Evolutionary conservation across 2,329 filamentous ascomycete species (phyloP).

Genomic region (Tympanopsis confertula): DNA sequence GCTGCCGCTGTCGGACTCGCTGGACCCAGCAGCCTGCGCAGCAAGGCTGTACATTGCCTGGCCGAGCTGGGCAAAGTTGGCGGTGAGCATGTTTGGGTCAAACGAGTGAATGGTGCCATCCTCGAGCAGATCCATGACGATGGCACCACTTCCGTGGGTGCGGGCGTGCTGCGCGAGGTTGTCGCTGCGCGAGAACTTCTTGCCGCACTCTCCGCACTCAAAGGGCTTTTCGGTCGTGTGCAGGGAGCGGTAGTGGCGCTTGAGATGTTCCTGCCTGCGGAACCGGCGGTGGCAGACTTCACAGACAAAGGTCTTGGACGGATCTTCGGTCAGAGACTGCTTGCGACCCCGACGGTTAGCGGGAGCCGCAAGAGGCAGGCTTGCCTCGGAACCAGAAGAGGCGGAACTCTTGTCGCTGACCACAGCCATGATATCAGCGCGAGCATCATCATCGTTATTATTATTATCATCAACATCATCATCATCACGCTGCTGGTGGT

Average conservation of each 20-base stretch:
- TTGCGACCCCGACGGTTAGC: slow-evolving; percentile 90
- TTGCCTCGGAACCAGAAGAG: slow-evolving; percentile 23
- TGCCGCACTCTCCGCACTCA: slow-evolving; percentile 92
- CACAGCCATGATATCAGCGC: slow-evolving; percentile 21
- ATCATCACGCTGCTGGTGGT: slow-evolving; percentile 11
- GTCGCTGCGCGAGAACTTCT: slow-evolving; percentile 97
- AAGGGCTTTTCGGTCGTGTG: slow-evolving; percentile 99
- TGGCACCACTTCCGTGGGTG: slow-evolving; percentile 80
- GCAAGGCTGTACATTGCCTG: slow-evolving; percentile 74
- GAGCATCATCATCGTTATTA: slow-evolving; percentile 19
- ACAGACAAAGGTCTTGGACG: slow-evolving; percentile 96
- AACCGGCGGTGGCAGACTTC: slow-evolving; percentile 93
- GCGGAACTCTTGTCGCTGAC: slow-evolving; percentile 25
- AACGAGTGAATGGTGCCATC: slow-evolving; percentile 38
- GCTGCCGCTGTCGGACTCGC: slow-evolving; percentile 36
- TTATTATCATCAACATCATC: slow-evolving; percentile 20
- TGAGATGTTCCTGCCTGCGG: slow-evolving; percentile 94
- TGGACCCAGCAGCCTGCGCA: slow-evolving; percentile 58
- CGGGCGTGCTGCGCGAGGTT: slow-evolving; percentile 93
- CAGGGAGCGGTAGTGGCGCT: slow-evolving; percentile 95
- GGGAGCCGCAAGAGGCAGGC: slow-evolving; percentile 33
- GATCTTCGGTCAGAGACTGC: slow-evolving; percentile 94
- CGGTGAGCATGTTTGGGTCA: slow-evolving; percentile 27
- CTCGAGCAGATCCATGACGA: slow-evolving; percentile 81
- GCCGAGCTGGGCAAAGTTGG: slow-evolving; percentile 38